Conservation (phyloP, 2,329 filamentous ascomycete genomes). For the Penicillium freii region DNA sequence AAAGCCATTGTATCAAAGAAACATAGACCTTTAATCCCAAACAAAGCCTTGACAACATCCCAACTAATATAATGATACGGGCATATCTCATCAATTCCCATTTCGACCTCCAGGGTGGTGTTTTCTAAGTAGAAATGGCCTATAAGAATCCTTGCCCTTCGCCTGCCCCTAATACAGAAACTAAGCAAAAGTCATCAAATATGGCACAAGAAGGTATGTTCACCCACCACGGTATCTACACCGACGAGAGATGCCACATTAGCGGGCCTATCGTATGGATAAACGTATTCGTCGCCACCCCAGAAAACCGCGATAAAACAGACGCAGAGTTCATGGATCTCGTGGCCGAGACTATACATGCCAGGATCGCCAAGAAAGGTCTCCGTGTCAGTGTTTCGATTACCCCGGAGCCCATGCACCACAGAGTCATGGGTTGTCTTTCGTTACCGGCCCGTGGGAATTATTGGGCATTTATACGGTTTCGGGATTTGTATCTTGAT, state of each 20-base stretch:
- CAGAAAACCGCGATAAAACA: neutral
- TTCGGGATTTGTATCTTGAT: neutral
- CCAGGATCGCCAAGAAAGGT: neutral
- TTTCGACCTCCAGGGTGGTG: neutral
- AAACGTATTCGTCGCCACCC: neutral
- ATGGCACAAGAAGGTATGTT: conserved; percentile 1
- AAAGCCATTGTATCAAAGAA: neutral
- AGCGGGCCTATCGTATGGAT: neutral
- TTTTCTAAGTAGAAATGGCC: no score
- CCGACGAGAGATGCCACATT: neutral
- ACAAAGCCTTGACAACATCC: neutral
- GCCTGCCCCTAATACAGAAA: no score
- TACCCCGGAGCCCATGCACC: neutral
- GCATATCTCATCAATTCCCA: neutral
- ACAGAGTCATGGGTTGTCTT: neutral
- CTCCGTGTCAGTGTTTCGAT: neutral
- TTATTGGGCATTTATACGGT: neutral
- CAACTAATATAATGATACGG: neutral
- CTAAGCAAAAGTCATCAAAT: neutral
- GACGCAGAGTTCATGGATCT: neutral
- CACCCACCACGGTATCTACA: neutral
- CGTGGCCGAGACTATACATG: neutral
- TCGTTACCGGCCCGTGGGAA: neutral
- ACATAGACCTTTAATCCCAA: neutral
- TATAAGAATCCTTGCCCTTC: no score